Conservation (phyloP, 1,139 yeast species). For the Protomyces pachydermus region DNA sequence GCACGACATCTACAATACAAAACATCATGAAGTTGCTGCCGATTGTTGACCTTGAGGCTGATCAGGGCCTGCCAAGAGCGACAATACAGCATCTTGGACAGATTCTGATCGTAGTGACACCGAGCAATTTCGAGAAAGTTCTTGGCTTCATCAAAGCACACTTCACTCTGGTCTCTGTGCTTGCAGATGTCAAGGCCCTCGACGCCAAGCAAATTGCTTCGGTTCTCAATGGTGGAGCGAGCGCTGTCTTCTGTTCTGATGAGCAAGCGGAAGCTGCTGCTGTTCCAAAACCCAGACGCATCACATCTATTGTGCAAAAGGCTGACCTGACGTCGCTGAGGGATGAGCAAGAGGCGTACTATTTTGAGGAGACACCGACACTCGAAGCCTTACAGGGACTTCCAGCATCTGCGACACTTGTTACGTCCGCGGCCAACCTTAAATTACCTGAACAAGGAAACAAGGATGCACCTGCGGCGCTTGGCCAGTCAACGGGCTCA, state of each 20-base stretch:
- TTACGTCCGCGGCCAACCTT: conserved; percentile 8
- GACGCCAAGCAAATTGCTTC: neutral
- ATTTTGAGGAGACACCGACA: neutral
- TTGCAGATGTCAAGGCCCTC: conserved; percentile 17
- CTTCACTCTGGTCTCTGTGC: conserved; percentile 8
- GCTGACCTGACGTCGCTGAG: neutral
- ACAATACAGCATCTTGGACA: conserved; percentile 20
- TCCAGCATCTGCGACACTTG: conserved; percentile 19
- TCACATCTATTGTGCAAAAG: neutral
- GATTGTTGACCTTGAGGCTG: neutral
- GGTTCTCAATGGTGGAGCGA: conserved; percentile 13
- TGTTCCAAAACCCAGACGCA: conserved; percentile 1
- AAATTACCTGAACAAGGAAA: neutral
- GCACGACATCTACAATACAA: too few relatives aligned
- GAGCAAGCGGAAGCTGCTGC: neutral
- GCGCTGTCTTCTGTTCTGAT: neutral
- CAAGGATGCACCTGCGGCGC: neutral
- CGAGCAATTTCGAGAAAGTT: neutral
- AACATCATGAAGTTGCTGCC: conserved; percentile 15
- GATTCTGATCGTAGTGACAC: neutral
- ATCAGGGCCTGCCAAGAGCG: conserved; percentile 6
- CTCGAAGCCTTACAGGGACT: neutral
- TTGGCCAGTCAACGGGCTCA: neutral
- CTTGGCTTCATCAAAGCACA: conserved; percentile 11
- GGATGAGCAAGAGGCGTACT: conserved; percentile 3